Evolutionary conservation across 2,329 filamentous ascomycete genomes (phyloP), one percentile per base, ranked within the genome.

Genomic region (Mycosphaerella sp.): DNA sequence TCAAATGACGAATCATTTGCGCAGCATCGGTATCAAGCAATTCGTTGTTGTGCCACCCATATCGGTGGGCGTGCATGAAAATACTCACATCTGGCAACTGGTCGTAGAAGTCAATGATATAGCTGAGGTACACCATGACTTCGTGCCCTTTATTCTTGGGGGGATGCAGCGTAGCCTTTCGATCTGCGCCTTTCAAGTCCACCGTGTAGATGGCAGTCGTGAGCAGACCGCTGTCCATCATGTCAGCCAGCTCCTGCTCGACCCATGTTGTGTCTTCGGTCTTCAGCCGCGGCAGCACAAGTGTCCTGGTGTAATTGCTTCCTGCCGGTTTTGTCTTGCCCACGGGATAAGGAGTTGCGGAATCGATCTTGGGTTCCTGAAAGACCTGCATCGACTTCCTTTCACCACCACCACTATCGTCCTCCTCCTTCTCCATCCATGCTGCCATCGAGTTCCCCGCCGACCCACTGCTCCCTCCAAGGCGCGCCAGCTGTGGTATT

Each of bases 91-190:
- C 79, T 2, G 79, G 75, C 3, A 85, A 72, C 3, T 71, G 60
- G 55, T 83, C 73, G 67, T 85, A 84, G 64, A 78, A 74, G 62
- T 82, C 79, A 59, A 81, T 75, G 59, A 84, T 75, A 65, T 80
- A 83, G 35, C 74, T 78, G 34, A 82, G 71, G 62, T 84, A 84
- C 6, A 80, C 75, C 68, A 80, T 77, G 30, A 78, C 80, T 66
- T 85, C 81, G 59, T 81, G 78, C 30, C 81, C 81, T 64, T 81
- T 81, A 60, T 79, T 79, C 50, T 73, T 71, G 0, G 76, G 76
- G 1, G 77, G 73, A 52, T 76, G 75, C 17, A 75, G 68, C 12
- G 66, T 62, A 2, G 75, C 75, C 1, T 60, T 64, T 5, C 44
- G 52, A 58, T 79, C 73, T 6, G 4, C 30, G 30, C 30, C 9